A percentile compares a stretch with the other conserved stretches of the same genome.
Conservation (phyloP, 176 grass and related monocot genomes). For the Carex littledalei region DNA sequence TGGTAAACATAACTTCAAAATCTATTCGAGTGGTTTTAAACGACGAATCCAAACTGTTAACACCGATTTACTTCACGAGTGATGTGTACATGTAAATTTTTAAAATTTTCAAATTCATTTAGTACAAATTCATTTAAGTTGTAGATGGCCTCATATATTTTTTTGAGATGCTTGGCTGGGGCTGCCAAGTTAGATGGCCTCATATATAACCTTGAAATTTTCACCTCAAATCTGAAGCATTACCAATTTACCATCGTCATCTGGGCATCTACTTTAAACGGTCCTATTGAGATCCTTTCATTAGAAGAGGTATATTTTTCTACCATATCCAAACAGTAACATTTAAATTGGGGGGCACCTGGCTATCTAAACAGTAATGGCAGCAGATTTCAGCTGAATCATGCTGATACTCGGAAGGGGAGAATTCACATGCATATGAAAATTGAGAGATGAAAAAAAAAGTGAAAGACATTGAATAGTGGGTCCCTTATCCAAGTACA, state of each 20-base stretch:
- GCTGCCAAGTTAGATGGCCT: too few species aligned
- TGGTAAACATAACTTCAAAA: too few species aligned
- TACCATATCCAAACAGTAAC: background rate
- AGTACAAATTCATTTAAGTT: too few species aligned
- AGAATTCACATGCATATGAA: background rate
- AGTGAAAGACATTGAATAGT: conserved; percentile 1
- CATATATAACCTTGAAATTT: background rate
- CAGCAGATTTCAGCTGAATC: background rate
- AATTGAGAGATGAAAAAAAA: background rate
- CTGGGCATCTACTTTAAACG: too few species aligned
- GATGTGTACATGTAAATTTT: too few species aligned
- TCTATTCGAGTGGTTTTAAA: too few species aligned
- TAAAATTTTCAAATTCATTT: too few species aligned
- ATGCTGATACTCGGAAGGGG: background rate
- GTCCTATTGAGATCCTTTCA: background rate
- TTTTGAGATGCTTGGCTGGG: too few species aligned
- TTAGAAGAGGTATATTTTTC: background rate
- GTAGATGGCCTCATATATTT: background rate
- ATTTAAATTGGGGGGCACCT: background rate
- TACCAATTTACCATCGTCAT: background rate
- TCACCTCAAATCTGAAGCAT: background rate
- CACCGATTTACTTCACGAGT: too few species aligned
- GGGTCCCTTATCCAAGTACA: conserved; percentile 14
- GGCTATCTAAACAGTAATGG: background rate
- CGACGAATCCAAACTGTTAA: too few species aligned